Evolutionary conservation across 345 rosid species (phyloP), one percentile per base, ranked within the genome.

Genomic region (Lepidium didymum): DNA sequence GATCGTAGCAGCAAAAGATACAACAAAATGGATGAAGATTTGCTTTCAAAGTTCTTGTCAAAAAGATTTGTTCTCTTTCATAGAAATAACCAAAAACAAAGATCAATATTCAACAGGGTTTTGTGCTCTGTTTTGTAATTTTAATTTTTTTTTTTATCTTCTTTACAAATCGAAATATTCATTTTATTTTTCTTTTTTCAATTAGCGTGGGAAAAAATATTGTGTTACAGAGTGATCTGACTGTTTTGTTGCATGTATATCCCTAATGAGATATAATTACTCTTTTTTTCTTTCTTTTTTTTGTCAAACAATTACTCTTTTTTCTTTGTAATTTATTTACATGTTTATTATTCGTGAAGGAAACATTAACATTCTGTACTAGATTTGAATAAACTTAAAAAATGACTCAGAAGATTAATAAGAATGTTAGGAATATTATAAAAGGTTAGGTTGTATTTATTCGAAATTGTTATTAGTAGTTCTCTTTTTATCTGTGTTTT

Each of bases 1-100:
- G 68, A 70, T 70, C n/a, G 23, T 70, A 60, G 68, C 68, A 60
- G 61, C 37, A 52, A 60, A 31, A 51, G 74, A 69, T 70, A 60
- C 37, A 40, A 41, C 60, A 40, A 60, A 37, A 29, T 49, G 67
- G 19, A 59, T 59, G 52, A 40, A 69, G 74, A 51, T 61, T 60
- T 60, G 44, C 44, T 40, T 69, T 60, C 67, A 49, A 38, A 58
- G 66, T 59, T 58, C 50, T 47, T 69, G 50, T 58, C 58, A 46
- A 35, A 27, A 68, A 46, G 14, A 5, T 5, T 29, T 15, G 27
- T 59, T 57, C 8, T 47, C 41, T 55, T 66, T 62, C 77, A 31
- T 50, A 61, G 74, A 51, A 50, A 70, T 61, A 60, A 70, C 68
- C 68, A 51, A 51, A 51, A 51, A 51, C 35, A 60, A 70, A 13